phyloP scores from a whole-genome alignment of 768 basidiomycete genomes.

The Lanmaoa rubissima region DNA sequence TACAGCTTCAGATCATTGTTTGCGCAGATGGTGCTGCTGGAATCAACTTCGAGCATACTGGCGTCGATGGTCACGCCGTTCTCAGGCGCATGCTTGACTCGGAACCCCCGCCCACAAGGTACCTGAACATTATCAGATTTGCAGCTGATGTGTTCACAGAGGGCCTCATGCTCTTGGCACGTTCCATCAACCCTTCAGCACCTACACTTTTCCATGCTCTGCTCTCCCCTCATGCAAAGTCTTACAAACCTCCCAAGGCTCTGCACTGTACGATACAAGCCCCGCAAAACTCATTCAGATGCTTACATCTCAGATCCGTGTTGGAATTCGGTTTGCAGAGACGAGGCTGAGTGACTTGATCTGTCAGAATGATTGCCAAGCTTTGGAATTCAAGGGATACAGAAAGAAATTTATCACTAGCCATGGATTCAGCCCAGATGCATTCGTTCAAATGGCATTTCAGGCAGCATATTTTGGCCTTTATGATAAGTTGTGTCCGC shows the following conservation, averaged over 20 bases:
- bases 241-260: too few species aligned
- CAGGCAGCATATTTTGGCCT: constrained; percentile 94
- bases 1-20: constrained; percentile 93
- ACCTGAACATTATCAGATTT: too few species aligned
- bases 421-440: constrained; percentile 94
- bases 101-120: not conserved
- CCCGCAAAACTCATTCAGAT: constrained; percentile 97
- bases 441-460: constrained; percentile 98
- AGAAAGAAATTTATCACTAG: constrained; percentile 95
- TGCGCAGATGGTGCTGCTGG: constrained; percentile 91
- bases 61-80: constrained; percentile 96
- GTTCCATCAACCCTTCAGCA: too few species aligned
- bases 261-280: too few species aligned
- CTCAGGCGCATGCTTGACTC: constrained; percentile 51
- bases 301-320: constrained; percentile 77
- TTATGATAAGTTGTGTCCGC: constrained; percentile 53
- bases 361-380: constrained; percentile 97
- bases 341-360: constrained; percentile 92
- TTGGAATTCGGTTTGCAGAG: constrained; percentile 91
- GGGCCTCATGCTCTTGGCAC: too few species aligned
- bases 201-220: too few species aligned
- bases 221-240: too few species aligned
- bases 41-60: constrained; percentile 98
- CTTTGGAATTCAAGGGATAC: constrained; percentile 89
- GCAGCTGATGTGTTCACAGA: too few species aligned